Base-by-base conservation (phyloP, 495 filamentous ascomycete species). In the Penicillium crystallinum region DNA sequence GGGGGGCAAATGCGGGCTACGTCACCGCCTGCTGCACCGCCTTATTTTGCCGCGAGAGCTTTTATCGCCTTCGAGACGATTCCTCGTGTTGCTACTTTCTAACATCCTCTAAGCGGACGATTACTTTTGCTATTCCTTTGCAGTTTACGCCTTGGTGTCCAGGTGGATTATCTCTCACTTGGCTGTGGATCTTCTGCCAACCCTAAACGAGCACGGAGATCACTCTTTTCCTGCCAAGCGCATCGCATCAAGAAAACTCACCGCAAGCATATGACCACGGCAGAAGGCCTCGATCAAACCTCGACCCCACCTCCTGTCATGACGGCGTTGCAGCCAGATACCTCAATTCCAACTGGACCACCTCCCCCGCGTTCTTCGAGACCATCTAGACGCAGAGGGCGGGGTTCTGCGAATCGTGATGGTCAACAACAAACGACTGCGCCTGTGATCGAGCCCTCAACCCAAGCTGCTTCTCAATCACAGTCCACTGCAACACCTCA, bases 331-430 rank as follows among this genome's bases (percentile, higher is more conserved):
- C 17, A 31, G 18, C 17, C 47, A 33, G 47, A 50, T 9, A 33
- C 49, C 11, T 39, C 29, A 35, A 29, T 39, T 47, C 36, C 58
- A 23, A 39, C 59, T 9, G 48, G 54, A 29, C 47, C 53, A n/a
- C 47, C 57, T 18, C 56, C 58, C 19, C 52, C 56, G 33, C 57
- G 31, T 45, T 45, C 68, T 29, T 45, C 68, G n/a, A 70, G 67
- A 8, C 54, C 67, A 6, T 62, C 61, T 9, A 53, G 67, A 55
- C 67, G 70, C 46, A 64, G 68, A 57, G 62, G 63, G 48, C 62
- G 67, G 52, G 68, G 67, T 44, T 61, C 65, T 53, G 50, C 57
- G 19, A 62, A 63, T 42, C 67, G 62, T 25, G 56, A 60, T 21
- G 56, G 49, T 17, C 55, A 46, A 35, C 57, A 43, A 39, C 53